Base-by-base conservation (phyloP, 768 basidiomycete species). In the Pulveroboletus frians region DNA sequence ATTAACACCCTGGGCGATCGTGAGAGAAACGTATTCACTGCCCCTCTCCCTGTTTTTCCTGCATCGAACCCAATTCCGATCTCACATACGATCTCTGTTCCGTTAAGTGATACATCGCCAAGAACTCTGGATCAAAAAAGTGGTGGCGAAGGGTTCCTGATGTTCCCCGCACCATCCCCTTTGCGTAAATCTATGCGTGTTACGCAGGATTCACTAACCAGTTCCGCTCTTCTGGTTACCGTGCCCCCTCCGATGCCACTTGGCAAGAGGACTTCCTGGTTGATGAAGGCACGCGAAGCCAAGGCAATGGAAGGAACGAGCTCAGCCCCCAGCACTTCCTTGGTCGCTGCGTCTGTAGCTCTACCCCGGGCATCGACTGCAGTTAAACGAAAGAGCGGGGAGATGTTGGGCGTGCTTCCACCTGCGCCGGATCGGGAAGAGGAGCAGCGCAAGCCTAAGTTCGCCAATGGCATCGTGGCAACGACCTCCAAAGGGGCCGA, bases 231-330 rank as follows among this genome's bases (percentile, higher is more conserved):
- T 18, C 71, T 72, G 4, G 66, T 66, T 18, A 69, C 69, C 14
- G 75, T 74, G 3, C 59, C 63, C 10, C 58, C 54, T 36, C 61
- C 59, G 15, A 72, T 76, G 23, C 72, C 65, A 4, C 55, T 71
- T 9, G 80, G 78, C 3, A 88, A 86, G 58, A 80, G 88, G 29
- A 85, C 85, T 9, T 90, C 88, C 3, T 90, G 88, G 88, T 65
- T 91, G 46, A 80, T 78, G 67, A 88, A 86, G 58, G 88, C 83
- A 13, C 75, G 87, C 31, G 85, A 87, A 59, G 81, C 75, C 21
- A 85, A 84, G 54, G 84, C 84, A 15, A 68, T 80, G 60, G 88
- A 88, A 59, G 63, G 58, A 36, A 70, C 70, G 10, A 58, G 56
- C 26, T 49, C 78, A 68, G 56, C 65, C 26, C 46, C 63, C 23